These are phyloP conservation scores for Citeromyces hawaiiensis DNA, from an alignment of 1,139 yeast species.

Conservation along the genomic window DNA sequence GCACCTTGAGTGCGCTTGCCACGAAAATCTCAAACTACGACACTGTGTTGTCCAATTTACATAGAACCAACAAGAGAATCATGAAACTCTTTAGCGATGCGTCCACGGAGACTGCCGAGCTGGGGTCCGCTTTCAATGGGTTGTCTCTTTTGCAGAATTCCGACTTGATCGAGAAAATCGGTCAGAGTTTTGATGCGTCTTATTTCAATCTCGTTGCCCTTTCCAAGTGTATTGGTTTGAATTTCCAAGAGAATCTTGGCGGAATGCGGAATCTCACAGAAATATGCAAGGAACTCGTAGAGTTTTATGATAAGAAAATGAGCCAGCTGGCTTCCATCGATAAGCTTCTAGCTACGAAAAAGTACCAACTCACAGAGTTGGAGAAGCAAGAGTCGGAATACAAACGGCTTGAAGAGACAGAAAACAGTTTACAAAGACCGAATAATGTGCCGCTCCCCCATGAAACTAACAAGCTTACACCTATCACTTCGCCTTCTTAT, in stretches of 20 bases:
- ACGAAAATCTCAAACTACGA: constrained; percentile 29
- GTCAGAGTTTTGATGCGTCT: constrained; percentile 69
- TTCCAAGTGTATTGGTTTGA: constrained; percentile 55
- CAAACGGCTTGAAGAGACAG: constrained; percentile 17
- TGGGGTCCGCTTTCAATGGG: constrained; percentile 62
- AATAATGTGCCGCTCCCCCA: neutral
- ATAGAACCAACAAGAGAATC: constrained; percentile 52
- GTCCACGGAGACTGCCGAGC: constrained; percentile 53
- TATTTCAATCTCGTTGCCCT: constrained; percentile 55
- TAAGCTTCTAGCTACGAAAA: constrained; percentile 34
- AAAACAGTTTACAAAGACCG: neutral
- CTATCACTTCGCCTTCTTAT: constrained; percentile 15
- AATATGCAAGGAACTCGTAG: constrained; percentile 52
- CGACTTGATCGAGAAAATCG: constrained; percentile 51
- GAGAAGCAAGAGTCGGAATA: constrained; percentile 27
- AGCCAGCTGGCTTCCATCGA: constrained; percentile 52
- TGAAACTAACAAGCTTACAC: neutral
- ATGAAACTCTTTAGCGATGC: constrained; percentile 52
- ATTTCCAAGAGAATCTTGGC: constrained; percentile 72
- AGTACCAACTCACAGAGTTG: constrained; percentile 26
- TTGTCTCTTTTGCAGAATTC: constrained; percentile 53
- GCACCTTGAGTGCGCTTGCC: constrained; percentile 1
- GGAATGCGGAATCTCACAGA: constrained; percentile 71
- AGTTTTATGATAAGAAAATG: constrained; percentile 56
- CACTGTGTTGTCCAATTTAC: constrained; percentile 38